Base-by-base conservation (phyloP, 139 green algal species). In the Asterochloris erici region DNA sequence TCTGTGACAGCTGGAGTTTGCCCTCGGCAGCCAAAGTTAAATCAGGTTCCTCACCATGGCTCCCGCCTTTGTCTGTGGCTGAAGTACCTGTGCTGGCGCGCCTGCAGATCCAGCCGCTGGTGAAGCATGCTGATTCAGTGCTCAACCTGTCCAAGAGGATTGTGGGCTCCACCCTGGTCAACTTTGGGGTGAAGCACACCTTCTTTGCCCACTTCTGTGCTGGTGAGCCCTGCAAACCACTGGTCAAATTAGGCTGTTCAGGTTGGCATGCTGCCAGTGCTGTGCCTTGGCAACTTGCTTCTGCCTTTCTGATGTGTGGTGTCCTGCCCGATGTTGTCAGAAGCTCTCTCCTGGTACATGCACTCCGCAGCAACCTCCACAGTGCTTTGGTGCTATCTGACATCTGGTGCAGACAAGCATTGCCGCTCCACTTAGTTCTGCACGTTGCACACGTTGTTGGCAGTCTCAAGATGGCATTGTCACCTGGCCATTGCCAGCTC, bases 141-240 rank as follows among this genome's bases (percentile, higher is more conserved):
- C 73, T 95, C 63, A 29, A 27, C 2, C 68, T 74, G 27, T 86
- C 82, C 69, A 90, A 85, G 75, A 80, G 47, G 29, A n/a, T 96
- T 23, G 81, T 98, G 23, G 91, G 91, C 19, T 63, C 82, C 14
- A 81, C 28, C 6, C 63, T 94, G 11, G 89, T 88, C 4, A 87
- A 95, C 38, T 79, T 62, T 12, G 29, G 94, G 9, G 79, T 98
- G 47, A 88, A 87, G 23, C 80, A 86, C 24, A 95, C 92, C 23
- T 97, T 97, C 81, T 97, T 97, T 86, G 85, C 83, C 60, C 94
- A 98, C 79, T 98, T 98, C 82, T 97, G 95, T 77, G 93, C 90
- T 69, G 93, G 91, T 92, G 74, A 74, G 79, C 16, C 17, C 26
- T 24, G 21, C 17, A 21, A 12, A 21, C 19, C 66, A 71, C 21